Evolutionary conservation across 352 stramenopile species (phyloP), one percentile per base, ranked within the genome.

Genomic region (Pythium dissotocum): DNA sequence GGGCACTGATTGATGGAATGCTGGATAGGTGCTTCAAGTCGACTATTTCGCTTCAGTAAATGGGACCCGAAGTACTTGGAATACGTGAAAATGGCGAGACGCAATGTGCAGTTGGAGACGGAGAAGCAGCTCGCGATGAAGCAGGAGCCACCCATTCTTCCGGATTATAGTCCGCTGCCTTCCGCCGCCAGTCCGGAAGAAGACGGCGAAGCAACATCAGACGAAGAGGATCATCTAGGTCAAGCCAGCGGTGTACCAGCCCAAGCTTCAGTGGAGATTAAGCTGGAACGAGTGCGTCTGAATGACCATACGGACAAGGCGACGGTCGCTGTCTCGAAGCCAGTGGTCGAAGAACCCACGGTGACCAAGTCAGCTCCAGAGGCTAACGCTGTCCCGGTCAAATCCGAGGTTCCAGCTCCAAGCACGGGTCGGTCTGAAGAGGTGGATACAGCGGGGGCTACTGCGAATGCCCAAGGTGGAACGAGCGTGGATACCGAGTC

Each of bases 1-100:
- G 21, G 21, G 21, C 21, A 24, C 6, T 63, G 33, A 55, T 55
- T 55, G 18, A 30, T 55, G 21, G 13, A 36, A 12, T 51, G 16
- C 18, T 48, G 7, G 38, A 10, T 53, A 89, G 81, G 77, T 4
- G 73, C 76, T 21, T 72, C 72, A n/a, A 67, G 70, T 0, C 75
- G 30, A n/a, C 77, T 86, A 51, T 44, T 86, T 13, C 74, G 70
- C 9, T 87, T 82, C 35, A 75, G 74, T 32, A 76, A 62, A 32
- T 93, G 82, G 82, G 76, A 74, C 32, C 35, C 62, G 0, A 63
- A 67, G 42, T 85, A 87, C 52, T 42, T 75, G 26, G 80, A 89
- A 40, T 72, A 79, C 64, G 73, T 77, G 10, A 87, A 83, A 59
- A 76, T 72, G 63, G 67, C 53, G 33, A 66, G 72, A 3, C 72